These are phyloP conservation scores for Phanerochaete sordida DNA, from an alignment of 768 basidiomycete species.

Conservation along the genomic window DNA sequence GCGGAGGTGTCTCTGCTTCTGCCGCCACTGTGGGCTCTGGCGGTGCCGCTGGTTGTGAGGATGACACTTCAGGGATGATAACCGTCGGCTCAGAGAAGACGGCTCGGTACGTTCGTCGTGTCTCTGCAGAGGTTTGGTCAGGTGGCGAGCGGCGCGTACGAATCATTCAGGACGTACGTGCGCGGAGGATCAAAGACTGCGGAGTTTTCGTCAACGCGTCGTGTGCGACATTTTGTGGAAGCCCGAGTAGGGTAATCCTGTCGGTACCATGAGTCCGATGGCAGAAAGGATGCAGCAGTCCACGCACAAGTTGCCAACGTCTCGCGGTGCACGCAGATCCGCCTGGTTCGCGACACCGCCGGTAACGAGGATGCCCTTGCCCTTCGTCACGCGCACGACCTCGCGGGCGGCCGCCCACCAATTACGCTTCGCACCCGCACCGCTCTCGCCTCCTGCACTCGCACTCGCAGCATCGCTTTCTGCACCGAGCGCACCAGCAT, in stretches of 20 bases:
- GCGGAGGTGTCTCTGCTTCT: not conserved
- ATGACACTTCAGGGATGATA: constrained; percentile 43
- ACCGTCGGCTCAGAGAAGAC: constrained; percentile 73
- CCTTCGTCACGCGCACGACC: constrained; percentile 75
- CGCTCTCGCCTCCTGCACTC: constrained; percentile 52
- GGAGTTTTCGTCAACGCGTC: constrained; percentile 56
- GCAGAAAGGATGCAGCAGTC: not conserved
- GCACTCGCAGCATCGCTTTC: constrained; percentile 46
- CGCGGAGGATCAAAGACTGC: constrained; percentile 66
- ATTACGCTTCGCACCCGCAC: constrained; percentile 60
- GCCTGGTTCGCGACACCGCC: constrained; percentile 59
- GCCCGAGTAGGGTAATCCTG: constrained; percentile 64
- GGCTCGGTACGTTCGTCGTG: constrained; percentile 77
- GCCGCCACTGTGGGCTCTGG: not conserved
- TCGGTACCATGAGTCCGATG: not conserved
- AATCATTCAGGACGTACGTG: constrained; percentile 56
- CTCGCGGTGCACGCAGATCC: constrained; percentile 67
- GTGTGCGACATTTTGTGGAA: constrained; percentile 67
- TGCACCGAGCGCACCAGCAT: constrained; percentile 69
- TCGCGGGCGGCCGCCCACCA: constrained; percentile 85
- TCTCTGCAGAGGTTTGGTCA: constrained; percentile 43
- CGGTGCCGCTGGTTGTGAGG: not conserved
- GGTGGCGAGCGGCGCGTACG: not conserved
- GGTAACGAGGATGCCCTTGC: constrained; percentile 70
- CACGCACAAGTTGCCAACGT: constrained; percentile 73